Conservation (phyloP, 2,329 filamentous ascomycete species). For the Fusarium sp. region DNA sequence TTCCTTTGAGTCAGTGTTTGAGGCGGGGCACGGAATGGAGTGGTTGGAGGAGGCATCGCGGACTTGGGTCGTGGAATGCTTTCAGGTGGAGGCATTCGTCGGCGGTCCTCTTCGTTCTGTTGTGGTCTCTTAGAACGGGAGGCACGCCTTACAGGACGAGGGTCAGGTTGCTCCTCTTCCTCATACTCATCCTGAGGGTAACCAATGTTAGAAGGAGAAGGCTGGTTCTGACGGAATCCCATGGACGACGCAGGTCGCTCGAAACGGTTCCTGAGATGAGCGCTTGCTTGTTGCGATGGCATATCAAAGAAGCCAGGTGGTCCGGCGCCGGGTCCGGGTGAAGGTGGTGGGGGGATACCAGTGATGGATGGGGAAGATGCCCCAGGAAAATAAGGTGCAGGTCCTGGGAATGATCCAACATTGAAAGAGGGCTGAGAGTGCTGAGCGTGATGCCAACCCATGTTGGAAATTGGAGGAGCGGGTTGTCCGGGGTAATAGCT, state of each 20-base stretch:
- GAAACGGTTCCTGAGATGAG: constrained; percentile 52
- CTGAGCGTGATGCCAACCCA: constrained; percentile 48
- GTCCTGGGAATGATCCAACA: constrained; percentile 52
- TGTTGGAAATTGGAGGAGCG: constrained; percentile 43
- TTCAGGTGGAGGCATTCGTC: constrained; percentile 63
- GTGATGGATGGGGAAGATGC: constrained; percentile 45
- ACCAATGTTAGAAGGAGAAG: constrained; percentile 46
- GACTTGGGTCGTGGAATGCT: constrained; percentile 54
- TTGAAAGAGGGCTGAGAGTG: constrained; percentile 39
- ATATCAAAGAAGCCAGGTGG: constrained; percentile 51
- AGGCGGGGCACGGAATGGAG: constrained; percentile 49
- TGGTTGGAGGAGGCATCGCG: constrained; percentile 46
- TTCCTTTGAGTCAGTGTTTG: constrained; percentile 47
- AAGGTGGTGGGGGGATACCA: constrained; percentile 48
- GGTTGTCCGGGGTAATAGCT: constrained; percentile 54
- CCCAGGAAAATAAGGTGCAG: constrained; percentile 45
- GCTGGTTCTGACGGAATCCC: constrained; percentile 51
- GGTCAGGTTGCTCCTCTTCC: constrained; percentile 55
- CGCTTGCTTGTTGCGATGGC: constrained; percentile 45
- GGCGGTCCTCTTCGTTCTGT: constrained; percentile 58
- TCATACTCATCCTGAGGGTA: constrained; percentile 59
- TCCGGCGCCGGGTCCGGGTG: constrained; percentile 47
- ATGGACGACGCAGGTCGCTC: constrained; percentile 57
- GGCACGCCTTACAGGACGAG: constrained; percentile 53
- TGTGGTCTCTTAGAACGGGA: constrained; percentile 56